Percentiles rank a stretch among this genome's conserved stretches.
phyloP scores from a whole-genome alignment of 2,329 filamentous ascomycete species.

The Aureobasidium pullulans region DNA sequence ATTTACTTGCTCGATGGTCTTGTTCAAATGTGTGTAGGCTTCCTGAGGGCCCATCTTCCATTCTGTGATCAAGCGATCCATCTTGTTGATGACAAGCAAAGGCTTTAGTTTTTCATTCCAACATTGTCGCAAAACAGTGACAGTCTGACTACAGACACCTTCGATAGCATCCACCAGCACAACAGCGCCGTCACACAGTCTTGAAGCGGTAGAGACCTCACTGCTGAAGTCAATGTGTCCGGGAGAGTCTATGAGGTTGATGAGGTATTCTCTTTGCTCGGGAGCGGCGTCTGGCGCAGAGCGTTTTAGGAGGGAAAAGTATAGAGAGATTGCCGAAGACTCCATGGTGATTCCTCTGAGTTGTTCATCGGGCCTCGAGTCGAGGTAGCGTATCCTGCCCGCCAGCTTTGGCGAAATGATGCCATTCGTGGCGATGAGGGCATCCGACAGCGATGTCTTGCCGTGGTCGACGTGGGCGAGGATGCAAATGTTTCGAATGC shows the following conservation, averaged over 20 bases:
- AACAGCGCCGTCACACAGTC: conserved; percentile 88
- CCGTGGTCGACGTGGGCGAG: conserved; percentile 95
- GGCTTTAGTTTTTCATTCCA: conserved; percentile 96
- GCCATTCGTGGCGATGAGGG: conserved; percentile 94
- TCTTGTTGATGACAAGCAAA: conserved; percentile 94
- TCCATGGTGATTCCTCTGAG: conserved; percentile 99
- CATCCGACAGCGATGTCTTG: conserved; percentile 94
- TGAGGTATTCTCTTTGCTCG: conserved; percentile 78
- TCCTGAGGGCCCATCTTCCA: conserved; percentile 87
- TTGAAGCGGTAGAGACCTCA: conserved; percentile 91
- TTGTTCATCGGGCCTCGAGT: conserved; percentile 94
- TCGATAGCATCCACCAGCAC: conserved; percentile 95
- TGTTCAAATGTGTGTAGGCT: conserved; percentile 81
- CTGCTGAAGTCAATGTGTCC: conserved; percentile 99
- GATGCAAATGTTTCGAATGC: conserved; percentile 94
- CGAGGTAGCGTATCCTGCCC: conserved; percentile 94
- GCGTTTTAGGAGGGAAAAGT: conserved; percentile 83
- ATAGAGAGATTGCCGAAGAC: conserved; percentile 93
- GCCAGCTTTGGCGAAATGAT: conserved; percentile 97
- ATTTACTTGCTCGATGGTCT: conserved; percentile 90
- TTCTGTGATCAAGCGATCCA: conserved; percentile 90
- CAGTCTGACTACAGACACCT: conserved; percentile 96
- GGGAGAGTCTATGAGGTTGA: conserved; percentile 96
- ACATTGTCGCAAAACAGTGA: conserved; percentile 88
- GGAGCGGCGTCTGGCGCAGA: conserved; percentile 45